phyloP scores from a whole-genome alignment of 208 protist genomes.

The Blastocrithidia nonstop region DNA sequence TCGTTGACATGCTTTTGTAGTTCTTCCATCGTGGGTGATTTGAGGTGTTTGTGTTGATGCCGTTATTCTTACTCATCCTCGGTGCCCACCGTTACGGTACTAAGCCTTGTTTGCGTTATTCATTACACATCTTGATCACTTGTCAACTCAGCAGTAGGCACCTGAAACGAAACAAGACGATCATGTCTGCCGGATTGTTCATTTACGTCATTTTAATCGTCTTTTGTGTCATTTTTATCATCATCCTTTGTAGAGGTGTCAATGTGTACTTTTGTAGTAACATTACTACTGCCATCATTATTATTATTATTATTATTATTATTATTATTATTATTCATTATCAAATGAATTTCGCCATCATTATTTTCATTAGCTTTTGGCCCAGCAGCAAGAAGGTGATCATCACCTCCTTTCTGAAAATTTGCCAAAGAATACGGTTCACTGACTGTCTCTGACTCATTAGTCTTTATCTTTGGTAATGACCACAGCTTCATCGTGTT shows the following conservation, averaged over 20 bases:
- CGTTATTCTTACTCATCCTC: neutral
- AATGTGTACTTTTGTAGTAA: too few relatives aligned
- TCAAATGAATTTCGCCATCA: conserved; percentile 2
- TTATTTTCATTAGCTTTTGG: conserved; percentile 7
- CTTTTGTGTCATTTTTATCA: too few relatives aligned
- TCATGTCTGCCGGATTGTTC: neutral
- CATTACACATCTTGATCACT: too few relatives aligned
- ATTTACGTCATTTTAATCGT: too few relatives aligned
- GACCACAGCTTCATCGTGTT: conserved; percentile 48
- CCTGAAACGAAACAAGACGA: neutral
- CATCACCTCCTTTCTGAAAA: conserved; percentile 27
- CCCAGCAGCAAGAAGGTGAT: too few relatives aligned
- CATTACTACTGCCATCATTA: too few relatives aligned
- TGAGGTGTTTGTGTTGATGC: neutral
- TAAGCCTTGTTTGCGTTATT: too few relatives aligned
- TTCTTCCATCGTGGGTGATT: neutral
- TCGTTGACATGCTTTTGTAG: neutral
- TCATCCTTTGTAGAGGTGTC: too few relatives aligned
- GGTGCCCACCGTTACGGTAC: neutral
- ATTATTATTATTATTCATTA: neutral
- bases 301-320: neutral
- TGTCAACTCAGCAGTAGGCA: too few relatives aligned
- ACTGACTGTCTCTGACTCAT: neutral
- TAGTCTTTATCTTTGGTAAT: conserved; percentile 24
- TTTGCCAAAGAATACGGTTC: conserved; percentile 15